phyloP scores from a whole-genome alignment of 345 rosid species.

The Melaleuca alternifolia region DNA sequence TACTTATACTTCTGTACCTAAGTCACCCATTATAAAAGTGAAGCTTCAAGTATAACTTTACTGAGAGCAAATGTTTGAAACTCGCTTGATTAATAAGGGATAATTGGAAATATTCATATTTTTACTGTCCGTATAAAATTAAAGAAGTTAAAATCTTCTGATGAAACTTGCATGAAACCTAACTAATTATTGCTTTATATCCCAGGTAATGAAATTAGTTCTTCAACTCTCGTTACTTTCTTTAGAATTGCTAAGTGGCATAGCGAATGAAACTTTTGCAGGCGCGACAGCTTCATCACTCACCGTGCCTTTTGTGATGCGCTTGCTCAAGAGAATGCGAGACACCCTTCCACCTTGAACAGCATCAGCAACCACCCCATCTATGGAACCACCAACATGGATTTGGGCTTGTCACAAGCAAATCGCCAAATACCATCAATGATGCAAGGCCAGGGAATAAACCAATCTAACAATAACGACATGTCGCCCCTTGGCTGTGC shows the following conservation, averaged over 20 bases:
- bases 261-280: constrained; percentile 8
- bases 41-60: background rate
- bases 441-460: background rate
- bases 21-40: background rate
- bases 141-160: background rate
- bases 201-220: background rate
- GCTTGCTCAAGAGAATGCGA: constrained; percentile 69
- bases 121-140: background rate
- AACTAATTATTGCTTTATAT: background rate
- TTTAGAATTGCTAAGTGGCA: background rate
- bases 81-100: background rate
- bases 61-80: background rate
- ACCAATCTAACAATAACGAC: background rate
- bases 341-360: constrained; percentile 51
- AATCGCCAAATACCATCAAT: background rate
- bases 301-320: constrained; percentile 85
- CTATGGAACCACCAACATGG: constrained; percentile 19
- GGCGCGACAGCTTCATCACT: constrained; percentile 78
- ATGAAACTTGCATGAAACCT: background rate
- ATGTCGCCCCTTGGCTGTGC: background rate
- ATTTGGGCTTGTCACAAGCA: constrained; percentile 42
- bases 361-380: constrained; percentile 17
- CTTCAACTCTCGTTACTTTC: background rate
- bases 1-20: background rate
- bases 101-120: background rate